Percentiles rank a stretch among this genome's conserved stretches.
Evolutionary conservation across 306 rosid species (phyloP).

Genomic region (Rosa lucieae): DNA sequence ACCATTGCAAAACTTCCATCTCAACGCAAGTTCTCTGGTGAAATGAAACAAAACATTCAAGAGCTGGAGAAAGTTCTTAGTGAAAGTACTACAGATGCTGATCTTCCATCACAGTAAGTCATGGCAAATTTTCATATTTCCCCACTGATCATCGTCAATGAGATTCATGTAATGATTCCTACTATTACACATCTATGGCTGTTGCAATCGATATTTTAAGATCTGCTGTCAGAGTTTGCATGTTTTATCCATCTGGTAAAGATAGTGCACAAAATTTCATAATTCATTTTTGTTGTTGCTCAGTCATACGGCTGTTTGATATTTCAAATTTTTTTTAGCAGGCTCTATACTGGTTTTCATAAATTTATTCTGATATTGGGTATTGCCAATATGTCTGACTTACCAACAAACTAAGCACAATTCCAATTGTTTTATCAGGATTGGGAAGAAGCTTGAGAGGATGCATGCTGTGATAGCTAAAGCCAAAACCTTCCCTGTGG

Average conservation of each 20-base stretch:
- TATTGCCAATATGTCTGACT: not conserved
- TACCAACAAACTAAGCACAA: conserved; percentile 18
- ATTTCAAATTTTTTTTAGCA: not conserved
- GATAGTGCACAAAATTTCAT: not conserved
- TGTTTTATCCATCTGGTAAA: not conserved
- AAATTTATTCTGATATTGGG: not conserved
- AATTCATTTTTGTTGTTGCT: not conserved
- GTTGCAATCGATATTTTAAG: not conserved
- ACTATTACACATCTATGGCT: not conserved
- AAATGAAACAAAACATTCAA: conserved; percentile 87
- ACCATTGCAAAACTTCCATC: conserved; percentile 82
- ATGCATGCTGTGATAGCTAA: conserved; percentile 59
- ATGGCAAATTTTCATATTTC: conserved; percentile 22
- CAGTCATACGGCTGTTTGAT: not conserved
- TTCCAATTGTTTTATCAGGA: conserved; percentile 52
- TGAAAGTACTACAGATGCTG: conserved; percentile 84
- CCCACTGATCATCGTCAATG: conserved; percentile 12
- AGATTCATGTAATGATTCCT: not conserved
- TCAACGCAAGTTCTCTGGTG: conserved; percentile 73
- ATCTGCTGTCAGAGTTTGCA: not conserved
- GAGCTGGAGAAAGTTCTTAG: conserved; percentile 91
- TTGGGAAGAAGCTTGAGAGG: conserved; percentile 57
- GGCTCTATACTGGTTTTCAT: not conserved
- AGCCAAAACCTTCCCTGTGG: conserved; percentile 75
- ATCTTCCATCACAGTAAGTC: conserved; percentile 89